Evolutionary conservation across 495 filamentous ascomycete species (phyloP), one percentile per base, ranked within the genome.

Genomic region (Articulospora tetracladia): DNA sequence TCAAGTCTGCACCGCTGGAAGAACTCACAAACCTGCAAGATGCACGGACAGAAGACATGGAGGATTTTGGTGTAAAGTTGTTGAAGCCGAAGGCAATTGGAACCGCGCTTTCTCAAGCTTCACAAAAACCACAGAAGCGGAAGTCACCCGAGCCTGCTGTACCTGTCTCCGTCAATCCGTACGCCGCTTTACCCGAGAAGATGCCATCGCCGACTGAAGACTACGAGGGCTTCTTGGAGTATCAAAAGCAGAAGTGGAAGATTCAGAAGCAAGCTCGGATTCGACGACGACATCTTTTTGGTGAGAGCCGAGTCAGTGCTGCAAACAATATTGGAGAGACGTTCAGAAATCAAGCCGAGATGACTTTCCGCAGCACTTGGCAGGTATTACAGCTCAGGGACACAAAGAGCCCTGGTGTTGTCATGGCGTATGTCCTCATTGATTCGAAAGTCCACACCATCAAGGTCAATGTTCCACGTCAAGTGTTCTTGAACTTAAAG

Each of bases 231-330:
- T 99, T 96, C 77, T 74, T 99, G 49, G 81, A 88, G 69, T 99
- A 99, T 67, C 94, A 99, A 69, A 99, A 99, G 73, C 84, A 92
- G 74, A 99, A 99, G 71, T 99, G 94, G 94, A 97, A 92, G 74
- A 89, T 99, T 26, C 94, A 99, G 70, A 95, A 91, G 68, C 90
- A 96, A 72, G 93, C 94, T 41, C 83, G 93, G 41, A 81, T 87
- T 66, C 88, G 94, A 12, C 83, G 94, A 48, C 83, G 93, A 44
- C 94, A 99, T 68, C 78, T 98, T 2, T 99, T 98, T 67, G 94
- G 94, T 30, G 93, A 99, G 63, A 73, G 75, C 19, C 86, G 89
- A 49, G 81, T 80, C 12, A 86, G 83, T 61, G 77, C 82, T 47
- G 79, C 84, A 22, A 90, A 89, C 70, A 86, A 87, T 22, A 86